Evolutionary conservation across 164 flowering plant genomes (phyloP).

Genomic region (Aristolochia californica): DNA sequence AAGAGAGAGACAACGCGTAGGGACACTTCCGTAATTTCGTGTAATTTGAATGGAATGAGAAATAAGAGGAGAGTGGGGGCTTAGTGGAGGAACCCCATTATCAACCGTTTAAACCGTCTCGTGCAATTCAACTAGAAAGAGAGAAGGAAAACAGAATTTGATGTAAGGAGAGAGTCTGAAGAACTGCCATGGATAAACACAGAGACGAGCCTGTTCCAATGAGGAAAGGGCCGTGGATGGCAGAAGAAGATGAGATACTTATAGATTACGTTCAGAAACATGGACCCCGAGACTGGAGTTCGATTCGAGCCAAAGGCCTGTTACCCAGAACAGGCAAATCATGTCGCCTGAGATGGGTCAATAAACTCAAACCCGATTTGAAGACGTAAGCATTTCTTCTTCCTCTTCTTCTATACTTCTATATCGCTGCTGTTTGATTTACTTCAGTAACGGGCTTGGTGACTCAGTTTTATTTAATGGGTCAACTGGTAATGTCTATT

Average conservation of each 20-base stretch:
- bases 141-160: neutral
- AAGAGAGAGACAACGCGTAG: too few species aligned
- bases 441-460: neutral
- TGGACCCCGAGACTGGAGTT: slow-evolving; percentile 97
- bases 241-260: slow-evolving; percentile 80
- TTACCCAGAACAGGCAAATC: slow-evolving; percentile 88
- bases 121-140: too few species aligned
- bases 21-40: neutral
- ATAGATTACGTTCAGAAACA: slow-evolving; percentile 52
- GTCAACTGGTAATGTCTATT: too few species aligned
- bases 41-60: neutral
- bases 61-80: neutral
- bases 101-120: slow-evolving; percentile 1
- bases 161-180: neutral
- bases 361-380: slow-evolving; percentile 85
- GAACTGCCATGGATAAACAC: neutral
- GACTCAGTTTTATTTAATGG: neutral
- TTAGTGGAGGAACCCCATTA: neutral
- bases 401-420: neutral
- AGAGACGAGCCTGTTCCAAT: neutral
- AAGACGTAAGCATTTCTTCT: slow-evolving; percentile 40
- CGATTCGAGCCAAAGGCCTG: slow-evolving; percentile 98
- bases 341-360: slow-evolving; percentile 96
- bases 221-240: slow-evolving; percentile 90
- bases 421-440: neutral